Conservation (phyloP, 1,284 basidiomycete genomes). For the Heterobasidion parviporum region DNA sequence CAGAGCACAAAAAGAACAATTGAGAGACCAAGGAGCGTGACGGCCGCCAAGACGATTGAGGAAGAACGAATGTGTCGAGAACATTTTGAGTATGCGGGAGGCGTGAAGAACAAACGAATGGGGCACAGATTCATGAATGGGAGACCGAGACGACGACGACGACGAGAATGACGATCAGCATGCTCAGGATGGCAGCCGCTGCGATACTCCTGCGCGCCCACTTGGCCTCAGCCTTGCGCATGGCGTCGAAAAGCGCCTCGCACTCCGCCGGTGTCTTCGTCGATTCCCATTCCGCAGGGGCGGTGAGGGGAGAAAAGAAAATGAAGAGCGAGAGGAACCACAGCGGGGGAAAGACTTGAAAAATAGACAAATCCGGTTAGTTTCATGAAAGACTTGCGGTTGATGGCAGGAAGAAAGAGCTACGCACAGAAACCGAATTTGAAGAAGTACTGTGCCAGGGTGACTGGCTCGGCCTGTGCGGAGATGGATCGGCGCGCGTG, state of each 20-base stretch:
- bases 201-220: slow-evolving; percentile 1
- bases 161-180: slow-evolving; percentile 2
- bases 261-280: slow-evolving; percentile 4
- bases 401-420: not conserved
- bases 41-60: no score
- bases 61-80: no score
- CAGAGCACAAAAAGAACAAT: no score
- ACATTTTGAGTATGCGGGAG: no score
- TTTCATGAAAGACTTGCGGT: no score
- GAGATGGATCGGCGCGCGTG: slow-evolving; percentile 18
- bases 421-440: slow-evolving; percentile 23
- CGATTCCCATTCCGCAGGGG: slow-evolving; percentile 5
- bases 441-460: slow-evolving; percentile 25
- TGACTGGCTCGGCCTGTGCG: slow-evolving; percentile 18
- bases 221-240: slow-evolving; percentile 1
- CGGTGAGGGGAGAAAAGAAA: slow-evolving; percentile 4
- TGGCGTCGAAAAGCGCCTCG: slow-evolving; percentile 1
- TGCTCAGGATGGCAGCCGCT: not conserved
- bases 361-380: not conserved
- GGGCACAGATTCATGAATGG: not conserved
- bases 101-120: no score
- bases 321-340: slow-evolving; percentile 8
- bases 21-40: no score
- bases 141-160: not conserved
- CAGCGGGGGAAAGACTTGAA: slow-evolving; percentile 7